A percentile compares a stretch with the other conserved stretches of the same genome.
These are phyloP conservation scores for Kalmusia sp. DNA, from an alignment of 2,329 filamentous ascomycete genomes.

Conservation along the genomic window DNA sequence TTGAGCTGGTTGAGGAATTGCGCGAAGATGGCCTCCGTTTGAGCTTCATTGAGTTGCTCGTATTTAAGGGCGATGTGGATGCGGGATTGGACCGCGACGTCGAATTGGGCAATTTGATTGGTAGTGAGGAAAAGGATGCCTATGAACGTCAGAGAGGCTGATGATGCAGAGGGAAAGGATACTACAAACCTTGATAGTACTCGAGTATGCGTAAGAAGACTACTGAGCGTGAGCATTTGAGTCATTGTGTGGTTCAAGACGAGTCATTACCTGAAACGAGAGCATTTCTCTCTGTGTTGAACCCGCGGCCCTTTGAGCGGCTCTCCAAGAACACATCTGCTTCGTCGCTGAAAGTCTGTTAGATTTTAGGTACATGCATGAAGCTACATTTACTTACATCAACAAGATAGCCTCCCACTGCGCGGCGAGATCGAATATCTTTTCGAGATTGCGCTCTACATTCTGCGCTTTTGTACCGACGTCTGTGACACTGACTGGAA, in stretches of 20 bases:
- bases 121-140: constrained; percentile 27
- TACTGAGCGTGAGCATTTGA: constrained; percentile 22
- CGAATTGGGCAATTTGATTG: constrained; percentile 32
- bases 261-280: too few relatives aligned
- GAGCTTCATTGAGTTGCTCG: constrained; percentile 3
- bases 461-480: constrained; percentile 51
- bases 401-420: constrained; percentile 59
- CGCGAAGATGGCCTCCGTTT: constrained; percentile 1
- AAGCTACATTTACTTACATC: too few relatives aligned
- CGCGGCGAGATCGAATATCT: constrained; percentile 54
- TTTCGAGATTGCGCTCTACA: constrained; percentile 53
- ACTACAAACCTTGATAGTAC: too few relatives aligned
- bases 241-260: too few relatives aligned
- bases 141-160: too few relatives aligned
- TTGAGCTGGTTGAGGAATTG: constrained; percentile 6
- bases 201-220: constrained; percentile 45
- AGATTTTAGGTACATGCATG: too few relatives aligned
- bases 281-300: constrained; percentile 21
- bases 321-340: constrained; percentile 44
- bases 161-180: too few relatives aligned
- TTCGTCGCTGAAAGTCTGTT: too few relatives aligned
- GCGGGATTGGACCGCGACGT: constrained; percentile 30
- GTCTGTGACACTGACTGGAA: constrained; percentile 35
- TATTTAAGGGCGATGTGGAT: constrained; percentile 32
- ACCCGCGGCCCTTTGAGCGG: constrained; percentile 6